Conservation (phyloP, 805 yeast genomes). For the Saccharomycopsis malanga region DNA sequence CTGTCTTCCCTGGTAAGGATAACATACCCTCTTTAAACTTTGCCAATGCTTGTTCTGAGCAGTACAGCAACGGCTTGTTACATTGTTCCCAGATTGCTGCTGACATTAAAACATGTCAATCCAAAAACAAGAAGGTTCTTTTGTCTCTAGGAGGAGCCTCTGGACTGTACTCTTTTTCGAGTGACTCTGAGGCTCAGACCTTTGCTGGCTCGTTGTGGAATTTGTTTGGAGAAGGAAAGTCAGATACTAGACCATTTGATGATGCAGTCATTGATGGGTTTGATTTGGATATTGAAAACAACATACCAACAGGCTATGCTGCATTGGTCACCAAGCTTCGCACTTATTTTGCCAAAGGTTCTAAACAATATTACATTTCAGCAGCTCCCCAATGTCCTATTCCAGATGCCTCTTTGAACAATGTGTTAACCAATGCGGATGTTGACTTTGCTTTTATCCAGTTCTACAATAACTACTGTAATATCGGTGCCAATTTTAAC, state of each 20-base stretch:
- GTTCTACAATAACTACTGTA: constrained; percentile 62
- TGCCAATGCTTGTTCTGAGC: constrained; percentile 32
- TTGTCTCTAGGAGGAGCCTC: constrained; percentile 74
- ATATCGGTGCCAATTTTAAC: constrained; percentile 45
- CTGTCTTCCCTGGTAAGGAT: constrained; percentile 37
- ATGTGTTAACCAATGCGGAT: constrained; percentile 36
- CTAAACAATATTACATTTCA: constrained; percentile 45
- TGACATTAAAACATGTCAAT: constrained; percentile 73
- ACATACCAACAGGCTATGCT: constrained; percentile 40
- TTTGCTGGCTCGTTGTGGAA: constrained; percentile 59
- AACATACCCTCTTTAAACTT: constrained; percentile 33
- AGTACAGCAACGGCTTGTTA: constrained; percentile 27
- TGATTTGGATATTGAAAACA: constrained; percentile 79
- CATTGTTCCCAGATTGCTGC: constrained; percentile 42
- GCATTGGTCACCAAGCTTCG: constrained; percentile 41
- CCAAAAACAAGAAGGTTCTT: constrained; percentile 64
- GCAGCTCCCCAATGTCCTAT: constrained; percentile 65
- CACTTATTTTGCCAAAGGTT: constrained; percentile 31
- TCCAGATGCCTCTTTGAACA: constrained; percentile 46
- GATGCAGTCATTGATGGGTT: constrained; percentile 68
- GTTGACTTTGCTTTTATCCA: constrained; percentile 55
- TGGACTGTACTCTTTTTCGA: constrained; percentile 77
- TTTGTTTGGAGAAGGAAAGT: constrained; percentile 41
- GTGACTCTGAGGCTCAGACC: constrained; percentile 65
- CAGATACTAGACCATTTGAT: constrained; percentile 40